These are phyloP conservation scores for Isoetes taiwanensis DNA, from an alignment of 75 land plant species.

Conservation along the genomic window DNA sequence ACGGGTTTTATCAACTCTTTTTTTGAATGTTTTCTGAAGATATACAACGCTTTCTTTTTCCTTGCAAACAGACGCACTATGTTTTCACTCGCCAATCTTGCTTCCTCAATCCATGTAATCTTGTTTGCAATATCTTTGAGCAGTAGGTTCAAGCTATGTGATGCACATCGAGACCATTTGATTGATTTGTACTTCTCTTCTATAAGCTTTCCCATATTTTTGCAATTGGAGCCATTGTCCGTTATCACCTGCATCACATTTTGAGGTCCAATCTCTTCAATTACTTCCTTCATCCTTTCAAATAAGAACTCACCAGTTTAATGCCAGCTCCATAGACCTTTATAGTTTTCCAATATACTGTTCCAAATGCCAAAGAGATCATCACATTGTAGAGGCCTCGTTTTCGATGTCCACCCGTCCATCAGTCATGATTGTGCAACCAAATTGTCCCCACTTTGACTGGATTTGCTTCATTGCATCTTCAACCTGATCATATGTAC, in stretches of 20 bases:
- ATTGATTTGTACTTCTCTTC: slow-evolving; percentile 27
- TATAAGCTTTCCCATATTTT: slow-evolving; percentile 25
- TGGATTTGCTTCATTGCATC: too few species aligned
- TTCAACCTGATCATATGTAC: too few species aligned
- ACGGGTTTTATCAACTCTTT: too few species aligned
- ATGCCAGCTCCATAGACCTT: slow-evolving; percentile 18
- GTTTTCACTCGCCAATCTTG: too few species aligned
- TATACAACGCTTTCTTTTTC: too few species aligned
- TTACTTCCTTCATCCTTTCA: slow-evolving; percentile 19
- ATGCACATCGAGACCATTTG: slow-evolving; percentile 46
- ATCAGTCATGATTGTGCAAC: slow-evolving; percentile 27
- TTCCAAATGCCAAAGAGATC: slow-evolving; percentile 17
- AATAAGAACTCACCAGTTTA: slow-evolving; percentile 14
- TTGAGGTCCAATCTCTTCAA: slow-evolving; percentile 29
- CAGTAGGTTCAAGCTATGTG: slow-evolving; percentile 29
- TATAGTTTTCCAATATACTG: slow-evolving; percentile 20
- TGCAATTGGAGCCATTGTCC: slow-evolving; percentile 17
- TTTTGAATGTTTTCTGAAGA: too few species aligned
- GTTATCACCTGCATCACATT: slow-evolving; percentile 61
- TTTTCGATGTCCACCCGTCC: slow-evolving; percentile 19
- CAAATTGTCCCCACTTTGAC: slow-evolving; percentile 19
- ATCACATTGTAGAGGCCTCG: slow-evolving; percentile 23
- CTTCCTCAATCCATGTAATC: too few species aligned
- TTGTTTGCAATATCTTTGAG: slow-evolving; percentile 37
- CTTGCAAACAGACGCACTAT: too few species aligned